Base-by-base conservation (phyloP, 768 basidiomycete species). In the Boletus patriciae region DNA sequence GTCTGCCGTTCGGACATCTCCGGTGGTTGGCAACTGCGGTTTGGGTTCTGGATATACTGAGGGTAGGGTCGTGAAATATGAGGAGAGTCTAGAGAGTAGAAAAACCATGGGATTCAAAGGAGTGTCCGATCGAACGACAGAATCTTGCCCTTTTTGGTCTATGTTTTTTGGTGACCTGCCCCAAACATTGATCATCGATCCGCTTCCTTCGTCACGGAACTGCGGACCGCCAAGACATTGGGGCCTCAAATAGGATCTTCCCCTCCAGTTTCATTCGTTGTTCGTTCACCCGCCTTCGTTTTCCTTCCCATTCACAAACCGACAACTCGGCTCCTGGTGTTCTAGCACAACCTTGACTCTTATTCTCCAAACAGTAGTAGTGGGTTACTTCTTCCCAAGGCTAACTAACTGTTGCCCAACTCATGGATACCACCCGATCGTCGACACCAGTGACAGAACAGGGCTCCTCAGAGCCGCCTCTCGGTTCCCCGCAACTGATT, bases 391-490 rank as follows among this genome's bases (percentile, higher is more conserved):
- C 18, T 34, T 51, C 6, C 21, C 36, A n/a, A 41, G 29, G 27
- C 18, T 34, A 38, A 49, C 18, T 34, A 38, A 49, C 9, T 16
- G 21, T 9, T 31, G 15, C 16, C 16, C 37, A 44, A 53, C 56
- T 62, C 50, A 68, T 67, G 67, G 58, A 57, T 18, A n/a, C 44
- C 18, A 1, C 46, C 18, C 64, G 54, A 40, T 59, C 55, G 13
- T 54, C 46, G 41, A 29, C 58, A 21, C 18, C 57, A 62, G 66
- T 60, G 60, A 21, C 54, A 8, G 62, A 59, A 37, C 34, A 25
- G 3, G 62, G 52, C 27, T 12, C 31, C 7, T 56, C 62, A 4
- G 57, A 59, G 10, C 50, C 43, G 9, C 12, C 33, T 6, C 36
- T 51, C 15, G 46, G 34, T 29, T 57, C 65, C 5, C 57, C 55